Base-by-base conservation (phyloP, 306 rosid species). In the Pachyrhizus erosus region DNA sequence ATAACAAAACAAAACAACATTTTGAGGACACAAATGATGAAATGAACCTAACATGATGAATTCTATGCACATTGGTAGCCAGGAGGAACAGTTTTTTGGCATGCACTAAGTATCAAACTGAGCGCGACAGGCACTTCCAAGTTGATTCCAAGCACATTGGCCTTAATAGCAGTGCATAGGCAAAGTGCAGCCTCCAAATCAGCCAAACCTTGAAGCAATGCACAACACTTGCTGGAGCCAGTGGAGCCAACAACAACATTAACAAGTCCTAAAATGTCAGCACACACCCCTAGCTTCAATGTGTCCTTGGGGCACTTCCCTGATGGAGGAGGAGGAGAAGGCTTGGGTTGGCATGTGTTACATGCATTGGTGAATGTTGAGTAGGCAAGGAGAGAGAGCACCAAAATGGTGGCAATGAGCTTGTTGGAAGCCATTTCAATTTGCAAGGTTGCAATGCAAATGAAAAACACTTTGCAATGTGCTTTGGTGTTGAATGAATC, bases 81-180 rank as follows among this genome's bases (percentile, higher is more conserved):
- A 31, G 88, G 1, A 40, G 98, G 98, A 58, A 91, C 37, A 14
- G 90, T 14, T 74, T 91, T 92, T 55, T 92, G 67, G 87, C 97
- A 94, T 61, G 97, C 91, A 80, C 91, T 89, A 9, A 91, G 20
- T 37, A 94, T 60, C 69, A 89, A 7, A 26, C 90, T 89, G 62
- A 94, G 86, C 0, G 94, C 42, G 81, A 92, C 1, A 0, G 97
- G 98, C 2, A 92, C 81, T 14, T 91, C 34, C 87, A 95, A 73
- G 89, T 93, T 85, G 75, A 90, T 71, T 1, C 98, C 98, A 26
- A 91, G 89, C 61, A 89, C 93, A 85, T 89, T 95, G 73, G 90
- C 93, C 73, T 93, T 95, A 49, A 93, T 84, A 17, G 94, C 97
- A 17, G 97, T 93, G 82, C 98, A 94, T 1, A 95, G 91, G 43